Conservation (phyloP, 2,329 filamentous ascomycete genomes). For the Eurotiales sp. region DNA sequence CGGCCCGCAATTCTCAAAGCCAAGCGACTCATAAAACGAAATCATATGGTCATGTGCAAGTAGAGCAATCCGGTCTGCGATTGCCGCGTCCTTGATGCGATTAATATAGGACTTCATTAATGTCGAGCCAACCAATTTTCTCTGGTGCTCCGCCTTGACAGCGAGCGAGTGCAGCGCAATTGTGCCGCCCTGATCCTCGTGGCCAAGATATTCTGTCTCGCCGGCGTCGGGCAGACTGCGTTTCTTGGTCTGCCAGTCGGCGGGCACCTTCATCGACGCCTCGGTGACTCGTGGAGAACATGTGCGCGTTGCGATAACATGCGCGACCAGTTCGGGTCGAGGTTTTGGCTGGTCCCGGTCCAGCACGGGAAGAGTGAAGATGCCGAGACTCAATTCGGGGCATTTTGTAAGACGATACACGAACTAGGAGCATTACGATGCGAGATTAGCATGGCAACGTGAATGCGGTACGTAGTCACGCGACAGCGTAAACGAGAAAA, state of each 20-base stretch:
- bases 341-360: slow-evolving; percentile 57
- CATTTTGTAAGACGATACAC: slow-evolving; percentile 69
- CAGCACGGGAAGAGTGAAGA: slow-evolving; percentile 63
- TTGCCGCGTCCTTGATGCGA: slow-evolving; percentile 65
- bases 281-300: slow-evolving; percentile 64
- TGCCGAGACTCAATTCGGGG: slow-evolving; percentile 71
- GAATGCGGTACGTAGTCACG: no score
- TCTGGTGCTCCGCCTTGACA: slow-evolving; percentile 70
- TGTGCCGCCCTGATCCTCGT: slow-evolving; percentile 69
- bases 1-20: slow-evolving; percentile 65
- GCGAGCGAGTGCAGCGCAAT: slow-evolving; percentile 80
- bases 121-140: slow-evolving; percentile 68
- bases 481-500: no score
- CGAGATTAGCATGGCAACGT: no score
- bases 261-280: slow-evolving; percentile 69
- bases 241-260: slow-evolving; percentile 57
- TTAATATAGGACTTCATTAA: slow-evolving; percentile 74
- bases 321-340: slow-evolving; percentile 64
- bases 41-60: slow-evolving; percentile 73
- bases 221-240: slow-evolving; percentile 27
- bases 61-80: slow-evolving; percentile 69
- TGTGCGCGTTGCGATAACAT: slow-evolving; percentile 73
- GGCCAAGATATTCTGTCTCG: slow-evolving; percentile 54
- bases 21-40: slow-evolving; percentile 70
- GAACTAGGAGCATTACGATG: slow-evolving; percentile 4